Percentiles rank a stretch among this genome's conserved stretches.
Conservation (phyloP, 2,329 filamentous ascomycete species). For the Ceratocystiopsis brevicomis region DNA sequence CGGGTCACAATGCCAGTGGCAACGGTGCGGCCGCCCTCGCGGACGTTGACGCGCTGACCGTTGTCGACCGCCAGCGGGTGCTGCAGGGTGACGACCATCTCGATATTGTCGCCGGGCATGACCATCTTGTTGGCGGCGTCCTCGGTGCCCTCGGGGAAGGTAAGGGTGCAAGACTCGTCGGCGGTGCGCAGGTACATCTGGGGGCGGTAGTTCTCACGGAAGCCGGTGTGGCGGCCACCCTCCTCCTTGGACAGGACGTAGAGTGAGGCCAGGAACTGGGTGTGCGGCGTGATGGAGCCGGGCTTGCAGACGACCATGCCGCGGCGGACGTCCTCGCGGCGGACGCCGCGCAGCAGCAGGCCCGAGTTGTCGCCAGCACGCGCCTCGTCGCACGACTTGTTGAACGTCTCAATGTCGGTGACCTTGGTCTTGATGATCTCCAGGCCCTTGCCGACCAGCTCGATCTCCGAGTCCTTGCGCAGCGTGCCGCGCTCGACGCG, state of each 20-base stretch:
- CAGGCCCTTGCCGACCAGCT: slow-evolving; percentile 74
- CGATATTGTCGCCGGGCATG: slow-evolving; percentile 97
- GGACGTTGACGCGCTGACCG: slow-evolving; percentile 93
- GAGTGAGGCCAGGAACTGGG: slow-evolving; percentile 84
- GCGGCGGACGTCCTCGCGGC: slow-evolving; percentile 82
- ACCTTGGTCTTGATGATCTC: slow-evolving; percentile 94
- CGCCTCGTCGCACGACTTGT: slow-evolving; percentile 96
- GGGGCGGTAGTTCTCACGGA: slow-evolving; percentile 89
- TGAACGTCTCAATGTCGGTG: slow-evolving; percentile 99
- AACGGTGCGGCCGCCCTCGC: slow-evolving; percentile 84
- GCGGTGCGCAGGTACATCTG: slow-evolving; percentile 93
- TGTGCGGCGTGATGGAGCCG: slow-evolving; percentile 67
- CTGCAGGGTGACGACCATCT: slow-evolving; percentile 82
- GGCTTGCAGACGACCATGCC: slow-evolving; percentile 88
- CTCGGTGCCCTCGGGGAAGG: slow-evolving; percentile 70
- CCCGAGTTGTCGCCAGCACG: slow-evolving; percentile 96
- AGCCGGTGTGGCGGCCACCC: slow-evolving; percentile 90
- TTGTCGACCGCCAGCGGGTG: slow-evolving; percentile 73
- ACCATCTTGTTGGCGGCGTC: slow-evolving; percentile 60
- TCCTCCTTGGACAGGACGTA: slow-evolving; percentile 97
- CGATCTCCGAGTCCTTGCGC: slow-evolving; percentile 87
- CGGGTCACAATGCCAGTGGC: slow-evolving; percentile 69
- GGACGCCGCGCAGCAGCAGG: slow-evolving; percentile 84
- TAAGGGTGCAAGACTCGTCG: slow-evolving; percentile 58
- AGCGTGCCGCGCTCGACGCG: slow-evolving; percentile 90